phyloP scores from a whole-genome alignment of 1,284 basidiomycete genomes.

The Xerocomus amazonicus region DNA sequence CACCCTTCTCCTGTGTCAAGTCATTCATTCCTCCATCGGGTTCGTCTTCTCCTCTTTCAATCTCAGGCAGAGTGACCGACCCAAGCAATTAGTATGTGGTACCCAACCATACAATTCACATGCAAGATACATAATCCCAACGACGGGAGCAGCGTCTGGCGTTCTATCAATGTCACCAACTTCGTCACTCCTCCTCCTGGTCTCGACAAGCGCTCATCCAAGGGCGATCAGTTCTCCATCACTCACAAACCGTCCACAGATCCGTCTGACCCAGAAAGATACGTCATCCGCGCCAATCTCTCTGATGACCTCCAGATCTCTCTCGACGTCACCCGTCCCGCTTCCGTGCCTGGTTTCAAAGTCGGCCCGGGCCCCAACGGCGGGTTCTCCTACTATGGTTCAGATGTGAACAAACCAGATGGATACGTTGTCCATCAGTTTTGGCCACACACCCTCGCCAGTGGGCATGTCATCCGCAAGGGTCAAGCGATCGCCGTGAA shows the following conservation, averaged over 20 bases:
- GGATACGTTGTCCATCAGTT: conserved; percentile 92
- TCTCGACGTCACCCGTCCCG: conserved; percentile 69
- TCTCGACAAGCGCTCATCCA: conserved; percentile 84
- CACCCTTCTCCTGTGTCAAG: conserved; percentile 79
- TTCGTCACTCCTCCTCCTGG: conserved; percentile 74
- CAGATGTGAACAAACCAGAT: conserved; percentile 69
- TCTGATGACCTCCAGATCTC: conserved; percentile 80
- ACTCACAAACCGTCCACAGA: conserved; percentile 64
- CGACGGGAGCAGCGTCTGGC: conserved; percentile 82
- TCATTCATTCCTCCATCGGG: conserved; percentile 96
- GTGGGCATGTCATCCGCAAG: conserved; percentile 71
- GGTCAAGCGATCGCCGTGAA: conserved; percentile 66
- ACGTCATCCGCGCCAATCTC: conserved; percentile 79
- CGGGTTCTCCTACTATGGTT: conserved; percentile 90
- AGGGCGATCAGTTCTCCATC: conserved; percentile 87
- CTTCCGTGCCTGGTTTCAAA: conserved; percentile 84
- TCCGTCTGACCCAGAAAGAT: conserved; percentile 69
- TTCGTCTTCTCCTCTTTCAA: conserved; percentile 41
- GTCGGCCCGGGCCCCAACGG: conserved; percentile 84
- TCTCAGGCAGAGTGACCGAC: conserved; percentile 11
- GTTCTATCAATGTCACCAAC: conserved; percentile 84
- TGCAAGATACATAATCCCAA: conserved; percentile 87
- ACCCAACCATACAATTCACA: conserved; percentile 93
- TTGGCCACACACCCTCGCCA: conserved; percentile 73
- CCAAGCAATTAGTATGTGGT: conserved; percentile 65